Base-by-base conservation (phyloP, 768 basidiomycete species). In the Hygrocybe coccinea region DNA sequence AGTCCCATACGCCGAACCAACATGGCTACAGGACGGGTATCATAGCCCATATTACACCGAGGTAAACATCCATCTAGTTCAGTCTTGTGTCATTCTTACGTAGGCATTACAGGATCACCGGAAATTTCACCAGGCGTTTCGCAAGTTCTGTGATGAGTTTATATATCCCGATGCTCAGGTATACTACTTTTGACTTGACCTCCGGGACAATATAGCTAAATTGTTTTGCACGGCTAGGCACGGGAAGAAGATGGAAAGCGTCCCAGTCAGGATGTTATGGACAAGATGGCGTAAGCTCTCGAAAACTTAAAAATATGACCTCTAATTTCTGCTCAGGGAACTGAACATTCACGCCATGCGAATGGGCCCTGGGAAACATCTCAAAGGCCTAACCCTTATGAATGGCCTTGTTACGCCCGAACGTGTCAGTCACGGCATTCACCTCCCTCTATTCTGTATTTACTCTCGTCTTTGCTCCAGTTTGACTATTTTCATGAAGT, bases 221-320 rank as follows among this genome's bases (percentile, higher is more conserved):
- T 7, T n/a, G 29, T 55, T 54, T 59, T 62, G 7, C 33, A 46
- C 33, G 25, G 38, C 22, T 41, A 79, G 72, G 68, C 70, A 12
- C 83, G 86, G 59, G 95, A 97, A 73, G 87, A 86, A 60, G 89
- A 89, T 62, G 92, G 93, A n/a, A 95, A 95, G 74, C 80, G 88
- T 22, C 87, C 91, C 0, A 86, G 83, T 56, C 80, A 87, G 66
- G 71, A 74, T 50, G 87, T 95, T 34, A 74, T 94, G 48, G 83
- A 93, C 62, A 82, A 83, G 58, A 89, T 95, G 89, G 73, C 71
- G 49, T 70, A 65, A 81, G 71, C 69, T n/a, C 39, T 21, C 24
- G 11, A 9, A 7, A 12, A 7, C 19, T 19, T 34, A 33, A 52
- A 19, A 17, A 15, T 49, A 7, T 24, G n/a, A 5, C 21, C 52